Percentiles rank a stretch among this genome's conserved stretches.
Evolutionary conservation across 805 yeast genomes (phyloP).

Genomic region (Cyberlindnera euphorbiae): DNA sequence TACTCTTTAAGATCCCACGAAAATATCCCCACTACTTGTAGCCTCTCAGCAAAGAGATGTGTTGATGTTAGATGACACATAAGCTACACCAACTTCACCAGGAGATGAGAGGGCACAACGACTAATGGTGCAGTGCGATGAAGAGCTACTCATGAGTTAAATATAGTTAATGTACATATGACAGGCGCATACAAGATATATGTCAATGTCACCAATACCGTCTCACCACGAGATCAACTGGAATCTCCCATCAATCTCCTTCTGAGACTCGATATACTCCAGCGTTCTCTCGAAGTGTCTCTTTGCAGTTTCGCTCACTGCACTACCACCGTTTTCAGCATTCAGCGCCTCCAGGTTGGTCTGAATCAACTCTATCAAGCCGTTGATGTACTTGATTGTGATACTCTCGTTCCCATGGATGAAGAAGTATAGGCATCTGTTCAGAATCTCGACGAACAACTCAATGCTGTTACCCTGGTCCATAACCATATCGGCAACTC

Average conservation of each 20-base stretch:
- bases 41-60: too few relatives aligned
- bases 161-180: too few relatives aligned
- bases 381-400: constrained; percentile 73
- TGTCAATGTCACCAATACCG: too few relatives aligned
- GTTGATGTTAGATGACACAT: too few relatives aligned
- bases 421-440: constrained; percentile 79
- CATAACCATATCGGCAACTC: constrained; percentile 93
- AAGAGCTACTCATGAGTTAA: too few relatives aligned
- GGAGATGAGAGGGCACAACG: too few relatives aligned
- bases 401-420: constrained; percentile 72
- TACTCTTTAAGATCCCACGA: too few relatives aligned
- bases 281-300: constrained; percentile 68
- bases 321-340: constrained; percentile 11
- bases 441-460: constrained; percentile 84
- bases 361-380: constrained; percentile 76
- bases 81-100: too few relatives aligned
- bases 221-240: constrained; percentile 40
- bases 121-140: too few relatives aligned
- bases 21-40: too few relatives aligned
- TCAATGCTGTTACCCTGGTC: constrained; percentile 71
- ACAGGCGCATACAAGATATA: too few relatives aligned
- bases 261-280: constrained; percentile 63
- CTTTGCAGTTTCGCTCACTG: constrained; percentile 20
- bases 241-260: constrained; percentile 65
- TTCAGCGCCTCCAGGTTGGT: constrained; percentile 42